Percentiles rank a stretch among this genome's conserved stretches.
These are phyloP conservation scores for Dichotomopilus funicola DNA, from an alignment of 2,329 filamentous ascomycete genomes.

Conservation along the genomic window DNA sequence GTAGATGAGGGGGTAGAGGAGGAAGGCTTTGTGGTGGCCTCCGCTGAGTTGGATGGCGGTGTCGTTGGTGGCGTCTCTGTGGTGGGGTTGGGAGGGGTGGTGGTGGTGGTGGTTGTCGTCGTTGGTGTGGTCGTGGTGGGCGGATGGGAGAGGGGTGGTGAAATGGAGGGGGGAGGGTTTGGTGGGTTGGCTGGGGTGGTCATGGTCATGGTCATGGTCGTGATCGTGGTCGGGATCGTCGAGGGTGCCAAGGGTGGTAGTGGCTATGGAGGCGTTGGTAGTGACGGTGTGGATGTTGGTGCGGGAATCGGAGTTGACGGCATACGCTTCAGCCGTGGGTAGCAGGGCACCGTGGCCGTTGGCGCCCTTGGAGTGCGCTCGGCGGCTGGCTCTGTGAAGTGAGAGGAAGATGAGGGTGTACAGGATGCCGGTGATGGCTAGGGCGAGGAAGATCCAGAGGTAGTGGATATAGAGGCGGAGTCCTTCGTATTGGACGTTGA, in stretches of 20 bases:
- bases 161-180: background rate
- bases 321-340: background rate
- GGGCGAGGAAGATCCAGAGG: slow-evolving; percentile 50
- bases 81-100: background rate
- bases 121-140: background rate
- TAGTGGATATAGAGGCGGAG: slow-evolving; percentile 56
- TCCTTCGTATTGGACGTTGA: slow-evolving; percentile 44
- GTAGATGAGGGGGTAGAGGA: slow-evolving; percentile 57
- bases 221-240: no score
- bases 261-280: background rate
- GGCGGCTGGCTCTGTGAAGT: slow-evolving; percentile 21
- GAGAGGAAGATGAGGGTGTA: slow-evolving; percentile 34
- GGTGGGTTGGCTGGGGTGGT: background rate
- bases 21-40: slow-evolving; percentile 38
- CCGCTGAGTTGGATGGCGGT: background rate
- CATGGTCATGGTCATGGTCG: no score
- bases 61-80: background rate
- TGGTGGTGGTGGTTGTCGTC: slow-evolving; percentile 1
- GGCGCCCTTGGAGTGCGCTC: background rate
- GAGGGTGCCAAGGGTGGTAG: background rate
- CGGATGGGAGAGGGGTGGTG: background rate
- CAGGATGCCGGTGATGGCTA: slow-evolving; percentile 30
- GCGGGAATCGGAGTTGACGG: background rate
- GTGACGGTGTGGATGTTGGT: slow-evolving; percentile 5
- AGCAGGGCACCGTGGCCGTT: background rate